Evolutionary conservation across 2,329 filamentous ascomycete species (phyloP).

Genomic region (Beauveria rudraprayagi): DNA sequence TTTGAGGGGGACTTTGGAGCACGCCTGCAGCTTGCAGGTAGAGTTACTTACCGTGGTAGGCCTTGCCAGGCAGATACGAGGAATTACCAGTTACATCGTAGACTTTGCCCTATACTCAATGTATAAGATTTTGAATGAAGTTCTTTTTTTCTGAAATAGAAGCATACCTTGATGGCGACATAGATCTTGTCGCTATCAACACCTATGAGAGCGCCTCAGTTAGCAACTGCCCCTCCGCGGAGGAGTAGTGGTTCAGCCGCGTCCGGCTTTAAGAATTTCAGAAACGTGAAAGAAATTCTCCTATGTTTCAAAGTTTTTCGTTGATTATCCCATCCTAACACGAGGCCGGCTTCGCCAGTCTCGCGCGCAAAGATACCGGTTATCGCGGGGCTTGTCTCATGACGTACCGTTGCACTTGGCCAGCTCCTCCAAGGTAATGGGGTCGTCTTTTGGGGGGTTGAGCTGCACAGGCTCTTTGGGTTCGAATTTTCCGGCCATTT

Average conservation of each 20-base stretch:
- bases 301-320: too few species aligned
- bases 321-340: not conserved
- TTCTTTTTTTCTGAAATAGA: not conserved
- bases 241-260: not conserved
- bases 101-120: constrained; percentile 63
- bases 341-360: not conserved
- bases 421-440: constrained; percentile 73
- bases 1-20: too few species aligned
- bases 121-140: constrained; percentile 6
- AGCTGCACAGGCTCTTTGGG: constrained; percentile 71
- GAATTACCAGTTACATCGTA: constrained; percentile 89
- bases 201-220: constrained; percentile 36
- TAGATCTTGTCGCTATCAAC: constrained; percentile 56
- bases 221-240: constrained; percentile 12
- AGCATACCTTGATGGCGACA: constrained; percentile 58
- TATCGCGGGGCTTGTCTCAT: not conserved
- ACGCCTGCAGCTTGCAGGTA: not conserved
- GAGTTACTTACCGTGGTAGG: constrained; percentile 63
- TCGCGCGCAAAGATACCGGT: not conserved
- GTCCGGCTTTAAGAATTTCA: not conserved
- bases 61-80: constrained; percentile 34
- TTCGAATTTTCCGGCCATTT: constrained; percentile 61
- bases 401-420: constrained; percentile 72
- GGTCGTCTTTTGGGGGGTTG: constrained; percentile 77
- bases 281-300: not conserved